Conservation (phyloP, 177 flowering plant species). For the Vitis hybrid region DNA sequence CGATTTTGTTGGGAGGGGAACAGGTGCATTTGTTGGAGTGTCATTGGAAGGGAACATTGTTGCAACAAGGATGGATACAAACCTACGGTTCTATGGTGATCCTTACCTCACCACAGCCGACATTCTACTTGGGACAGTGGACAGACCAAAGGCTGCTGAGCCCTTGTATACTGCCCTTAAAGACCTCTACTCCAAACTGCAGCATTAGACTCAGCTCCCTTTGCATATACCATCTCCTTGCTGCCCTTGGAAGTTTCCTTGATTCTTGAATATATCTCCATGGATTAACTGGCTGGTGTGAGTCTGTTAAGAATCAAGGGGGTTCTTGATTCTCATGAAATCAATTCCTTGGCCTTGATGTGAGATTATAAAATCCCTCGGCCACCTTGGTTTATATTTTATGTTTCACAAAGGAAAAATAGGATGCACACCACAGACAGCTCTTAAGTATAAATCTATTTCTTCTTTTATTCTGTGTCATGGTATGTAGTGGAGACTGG, state of each 20-base stretch:
- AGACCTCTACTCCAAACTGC: slow-evolving; percentile 49
- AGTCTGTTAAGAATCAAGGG: neutral
- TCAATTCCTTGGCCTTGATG: too few relatives aligned
- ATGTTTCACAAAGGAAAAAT: neutral
- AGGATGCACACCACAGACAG: too few relatives aligned
- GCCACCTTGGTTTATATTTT: neutral
- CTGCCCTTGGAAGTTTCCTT: neutral
- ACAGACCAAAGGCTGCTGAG: slow-evolving; percentile 84
- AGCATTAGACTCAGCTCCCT: slow-evolving; percentile 11
- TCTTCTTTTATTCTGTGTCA: too few relatives aligned
- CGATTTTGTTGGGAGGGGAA: neutral
- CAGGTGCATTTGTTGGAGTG: slow-evolving; percentile 96
- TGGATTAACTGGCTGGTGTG: neutral
- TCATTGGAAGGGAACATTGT: slow-evolving; percentile 89
- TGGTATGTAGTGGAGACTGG: too few relatives aligned
- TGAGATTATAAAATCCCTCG: too few relatives aligned
- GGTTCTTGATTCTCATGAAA: too few relatives aligned
- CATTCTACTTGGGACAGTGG: slow-evolving; percentile 84
- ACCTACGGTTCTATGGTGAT: slow-evolving; percentile 85
- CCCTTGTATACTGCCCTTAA: slow-evolving; percentile 69
- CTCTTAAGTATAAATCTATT: too few relatives aligned
- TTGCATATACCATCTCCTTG: neutral
- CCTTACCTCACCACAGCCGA: slow-evolving; percentile 84
- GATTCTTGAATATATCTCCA: neutral
- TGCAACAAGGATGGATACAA: slow-evolving; percentile 80